A percentile compares a stretch with the other conserved stretches of the same genome.
These are phyloP conservation scores for Colletotrichum sp. DNA, from an alignment of 2,329 filamentous ascomycete genomes.

Conservation along the genomic window DNA sequence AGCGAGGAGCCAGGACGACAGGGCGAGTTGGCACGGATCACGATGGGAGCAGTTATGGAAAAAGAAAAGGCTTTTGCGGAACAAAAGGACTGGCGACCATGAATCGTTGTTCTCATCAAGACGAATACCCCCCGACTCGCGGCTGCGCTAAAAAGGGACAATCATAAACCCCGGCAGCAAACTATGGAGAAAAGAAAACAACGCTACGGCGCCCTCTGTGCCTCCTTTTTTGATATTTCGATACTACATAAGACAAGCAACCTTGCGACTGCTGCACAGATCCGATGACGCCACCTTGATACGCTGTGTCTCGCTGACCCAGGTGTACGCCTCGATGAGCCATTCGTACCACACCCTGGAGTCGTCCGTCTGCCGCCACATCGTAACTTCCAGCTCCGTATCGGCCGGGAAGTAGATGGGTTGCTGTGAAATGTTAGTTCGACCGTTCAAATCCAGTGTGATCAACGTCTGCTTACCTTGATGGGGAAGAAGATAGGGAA, in stretches of 20 bases:
- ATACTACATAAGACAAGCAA: conserved; percentile 72
- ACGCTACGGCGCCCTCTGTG: conserved; percentile 10
- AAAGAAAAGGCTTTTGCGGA: background rate
- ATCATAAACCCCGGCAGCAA: background rate
- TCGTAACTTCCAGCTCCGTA: conserved; percentile 85
- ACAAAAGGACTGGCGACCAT: background rate
- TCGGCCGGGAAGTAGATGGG: conserved; percentile 86
- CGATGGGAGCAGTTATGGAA: background rate
- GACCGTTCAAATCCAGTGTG: background rate
- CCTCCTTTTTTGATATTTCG: background rate
- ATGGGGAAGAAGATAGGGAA: conserved; percentile 98
- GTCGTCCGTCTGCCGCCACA: conserved; percentile 96
- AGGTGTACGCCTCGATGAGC: conserved; percentile 85
- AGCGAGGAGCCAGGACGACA: background rate
- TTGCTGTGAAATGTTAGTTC: conserved; percentile 55
- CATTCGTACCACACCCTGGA: conserved; percentile 99
- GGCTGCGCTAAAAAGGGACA: background rate
- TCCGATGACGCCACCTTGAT: conserved; percentile 72
- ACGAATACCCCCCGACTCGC: background rate
- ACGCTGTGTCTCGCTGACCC: conserved; percentile 62
- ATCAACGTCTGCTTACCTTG: conserved; percentile 65
- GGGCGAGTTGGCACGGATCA: background rate
- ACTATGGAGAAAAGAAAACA: background rate
- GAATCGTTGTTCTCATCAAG: background rate
- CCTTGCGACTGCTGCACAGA: conserved; percentile 71